Conservation (phyloP, 1,284 basidiomycete genomes). For the Gymnopus androsaceus region DNA sequence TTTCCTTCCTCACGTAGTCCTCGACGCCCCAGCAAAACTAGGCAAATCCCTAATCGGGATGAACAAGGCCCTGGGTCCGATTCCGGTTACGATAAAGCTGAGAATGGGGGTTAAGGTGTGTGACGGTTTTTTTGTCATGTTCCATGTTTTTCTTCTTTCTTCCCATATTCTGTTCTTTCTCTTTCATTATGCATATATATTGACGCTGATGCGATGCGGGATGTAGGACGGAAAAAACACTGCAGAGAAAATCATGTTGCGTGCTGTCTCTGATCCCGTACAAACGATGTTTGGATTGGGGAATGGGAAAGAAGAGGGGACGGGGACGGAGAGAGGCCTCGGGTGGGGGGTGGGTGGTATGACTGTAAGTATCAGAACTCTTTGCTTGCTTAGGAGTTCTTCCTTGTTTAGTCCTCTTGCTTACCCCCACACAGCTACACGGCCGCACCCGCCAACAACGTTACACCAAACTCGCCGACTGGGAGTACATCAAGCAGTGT, state of each 20-base stretch:
- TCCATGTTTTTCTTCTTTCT: too few relatives aligned
- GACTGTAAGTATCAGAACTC: slow-evolving; percentile 74
- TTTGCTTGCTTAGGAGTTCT: too few relatives aligned
- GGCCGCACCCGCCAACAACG: slow-evolving; percentile 91
- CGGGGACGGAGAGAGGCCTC: slow-evolving; percentile 29
- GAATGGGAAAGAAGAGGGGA: too few relatives aligned
- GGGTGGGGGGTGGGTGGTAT: slow-evolving; percentile 84
- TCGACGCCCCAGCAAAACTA: slow-evolving; percentile 82
- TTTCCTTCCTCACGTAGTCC: slow-evolving; percentile 47
- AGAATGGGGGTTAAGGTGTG: slow-evolving; percentile 92
- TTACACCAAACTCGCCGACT: slow-evolving; percentile 86
- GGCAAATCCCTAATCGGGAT: slow-evolving; percentile 90
- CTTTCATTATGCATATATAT: too few relatives aligned
- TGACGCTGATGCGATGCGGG: too few relatives aligned
- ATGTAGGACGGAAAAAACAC: slow-evolving; percentile 83
- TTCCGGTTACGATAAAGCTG: slow-evolving; percentile 95
- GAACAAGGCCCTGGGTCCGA: slow-evolving; percentile 88
- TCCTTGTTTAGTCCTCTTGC: not conserved
- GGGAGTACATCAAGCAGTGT: slow-evolving; percentile 88
- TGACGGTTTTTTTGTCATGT: too few relatives aligned
- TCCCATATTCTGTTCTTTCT: too few relatives aligned
- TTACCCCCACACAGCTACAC: slow-evolving; percentile 66
- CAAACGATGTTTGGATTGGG: too few relatives aligned
- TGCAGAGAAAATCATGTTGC: slow-evolving; percentile 90
- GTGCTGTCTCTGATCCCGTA: too few relatives aligned